These are phyloP conservation scores for Xanthoconium purpureum DNA, from an alignment of 768 basidiomycete species.

Conservation along the genomic window DNA sequence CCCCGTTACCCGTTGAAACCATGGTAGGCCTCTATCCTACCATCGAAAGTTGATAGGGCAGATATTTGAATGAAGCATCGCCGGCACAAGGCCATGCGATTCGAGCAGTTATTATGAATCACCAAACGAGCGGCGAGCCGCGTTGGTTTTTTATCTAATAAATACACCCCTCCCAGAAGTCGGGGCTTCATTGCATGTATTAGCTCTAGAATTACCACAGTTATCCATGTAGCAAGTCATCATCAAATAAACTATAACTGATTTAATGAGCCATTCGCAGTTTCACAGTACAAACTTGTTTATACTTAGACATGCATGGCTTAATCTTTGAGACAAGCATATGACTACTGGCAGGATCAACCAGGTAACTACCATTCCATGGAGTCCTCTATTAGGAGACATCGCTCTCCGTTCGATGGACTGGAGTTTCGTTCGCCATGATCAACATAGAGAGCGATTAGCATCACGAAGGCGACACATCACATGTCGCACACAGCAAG, in stretches of 20 bases:
- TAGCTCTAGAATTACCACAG: constrained; percentile 79
- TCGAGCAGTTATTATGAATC: constrained; percentile 76
- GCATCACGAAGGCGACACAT: too few species aligned
- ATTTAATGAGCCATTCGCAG: constrained; percentile 82
- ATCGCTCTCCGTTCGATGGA: too few species aligned
- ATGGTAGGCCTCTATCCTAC: constrained; percentile 75
- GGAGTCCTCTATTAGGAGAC: too few species aligned
- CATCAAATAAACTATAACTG: constrained; percentile 82
- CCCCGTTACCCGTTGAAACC: constrained; percentile 77
- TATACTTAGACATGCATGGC: constrained; percentile 82
- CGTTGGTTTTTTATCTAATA: constrained; percentile 73
- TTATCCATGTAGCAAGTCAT: constrained; percentile 74
- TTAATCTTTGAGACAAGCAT: constrained; percentile 84
- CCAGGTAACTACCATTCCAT: constrained; percentile 61
- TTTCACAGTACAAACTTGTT: constrained; percentile 72
- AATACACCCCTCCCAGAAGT: constrained; percentile 72
- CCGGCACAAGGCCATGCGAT: constrained; percentile 71
- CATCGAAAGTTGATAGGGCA: constrained; percentile 74
- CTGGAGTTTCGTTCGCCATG: background rate
- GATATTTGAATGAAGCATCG: constrained; percentile 62
- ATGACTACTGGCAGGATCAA: constrained; percentile 84
- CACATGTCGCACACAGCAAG: too few species aligned
- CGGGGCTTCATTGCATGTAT: constrained; percentile 68
- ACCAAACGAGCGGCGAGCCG: constrained; percentile 61
- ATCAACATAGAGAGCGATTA: background rate